Conservation (phyloP, 2,329 filamentous ascomycete species). For the Colletotrichum eremochloae region DNA sequence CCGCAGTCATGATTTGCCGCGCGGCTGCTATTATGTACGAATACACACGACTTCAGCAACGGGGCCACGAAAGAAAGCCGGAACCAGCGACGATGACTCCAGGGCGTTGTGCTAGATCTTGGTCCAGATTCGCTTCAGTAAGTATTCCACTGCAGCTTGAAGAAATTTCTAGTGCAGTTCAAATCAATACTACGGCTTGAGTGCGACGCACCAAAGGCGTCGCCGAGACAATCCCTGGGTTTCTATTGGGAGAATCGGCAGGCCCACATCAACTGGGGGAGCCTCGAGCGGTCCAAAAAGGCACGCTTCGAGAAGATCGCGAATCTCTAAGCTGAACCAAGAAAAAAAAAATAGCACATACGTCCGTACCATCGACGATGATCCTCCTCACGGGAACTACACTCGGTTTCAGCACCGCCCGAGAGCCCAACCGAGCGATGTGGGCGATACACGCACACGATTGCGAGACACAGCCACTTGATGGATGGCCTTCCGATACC, state of each 20-base stretch:
- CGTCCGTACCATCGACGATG: conserved; percentile 6
- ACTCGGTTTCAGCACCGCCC: conserved; percentile 38
- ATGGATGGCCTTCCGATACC: conserved; percentile 4
- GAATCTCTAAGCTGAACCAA: conserved; percentile 25
- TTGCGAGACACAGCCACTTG: not conserved
- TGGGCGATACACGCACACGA: not conserved
- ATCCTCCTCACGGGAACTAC: conserved; percentile 16
- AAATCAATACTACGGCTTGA: not conserved
- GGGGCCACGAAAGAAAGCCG: conserved; percentile 13
- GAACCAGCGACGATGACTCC: conserved; percentile 1
- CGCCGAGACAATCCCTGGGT: conserved; percentile 31
- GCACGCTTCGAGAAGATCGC: conserved; percentile 38
- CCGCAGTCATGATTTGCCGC: conserved; percentile 29
- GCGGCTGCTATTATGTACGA: conserved; percentile 24
- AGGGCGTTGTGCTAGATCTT: not conserved
- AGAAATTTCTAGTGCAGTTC: conserved; percentile 21
- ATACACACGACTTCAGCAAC: conserved; percentile 17
- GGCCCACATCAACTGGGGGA: conserved; percentile 4
- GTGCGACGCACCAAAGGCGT: conserved; percentile 33
- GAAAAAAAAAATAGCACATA: not conserved
- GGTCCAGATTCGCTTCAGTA: not conserved
- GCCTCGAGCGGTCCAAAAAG: conserved; percentile 33
- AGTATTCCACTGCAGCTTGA: not conserved
- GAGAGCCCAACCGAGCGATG: conserved; percentile 33
- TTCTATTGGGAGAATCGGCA: conserved; percentile 23